Base-by-base conservation (phyloP, 225 moss, liverwort and hornwort genomes). In the Bryoerythrophyllum caledonicum region DNA sequence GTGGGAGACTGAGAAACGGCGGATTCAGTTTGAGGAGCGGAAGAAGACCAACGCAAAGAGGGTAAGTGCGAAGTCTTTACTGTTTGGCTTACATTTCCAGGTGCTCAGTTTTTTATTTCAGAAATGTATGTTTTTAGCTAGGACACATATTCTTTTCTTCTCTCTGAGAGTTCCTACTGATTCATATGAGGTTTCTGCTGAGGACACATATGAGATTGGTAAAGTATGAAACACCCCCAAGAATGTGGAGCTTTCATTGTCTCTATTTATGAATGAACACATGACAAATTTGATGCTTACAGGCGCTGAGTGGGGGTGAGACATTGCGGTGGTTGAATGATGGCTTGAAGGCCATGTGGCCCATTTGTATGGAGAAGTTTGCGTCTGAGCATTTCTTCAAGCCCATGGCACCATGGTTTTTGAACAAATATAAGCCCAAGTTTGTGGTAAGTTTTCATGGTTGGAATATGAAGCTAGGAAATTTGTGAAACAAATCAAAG, bases 381-480 rank as follows among this genome's bases (percentile, higher is more conserved):
- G 88, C 83, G 2, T 88, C 88, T 20, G 57, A 83, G 48, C 79
- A 86, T 74, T 86, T 88, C 71, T 88, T 88, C 67, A 41, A 62
- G 38, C 85, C 88, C 28, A 83, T 88, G 81, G 88, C 81, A 20
- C 88, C 88, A 20, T 88, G 88, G 88, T 88, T 88, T 76, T 56
- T 88, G 56, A 74, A 79, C 19, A 73, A 35, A 55, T 86, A 74
- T 66, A 88, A 86, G 81, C 88, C 88, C 7, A 58, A 73, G 74
- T 76, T 70, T 76, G 81, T 88, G 85, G 88, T 38, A 8, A 38
- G 38, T 38, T 38, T 38, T 38, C 38, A 38, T 38, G 38, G 8
- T 38, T 38, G 38, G 38, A 9, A 38, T 38, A 8, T 38, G 38
- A 38, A 8, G 8, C 10, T 38, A 38, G 38, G 38, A 10, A 38